A percentile compares a stretch with the other conserved stretches of the same genome.
Evolutionary conservation across 2,329 filamentous ascomycete genomes (phyloP).

Genomic region (Ophiocordyceps australis): DNA sequence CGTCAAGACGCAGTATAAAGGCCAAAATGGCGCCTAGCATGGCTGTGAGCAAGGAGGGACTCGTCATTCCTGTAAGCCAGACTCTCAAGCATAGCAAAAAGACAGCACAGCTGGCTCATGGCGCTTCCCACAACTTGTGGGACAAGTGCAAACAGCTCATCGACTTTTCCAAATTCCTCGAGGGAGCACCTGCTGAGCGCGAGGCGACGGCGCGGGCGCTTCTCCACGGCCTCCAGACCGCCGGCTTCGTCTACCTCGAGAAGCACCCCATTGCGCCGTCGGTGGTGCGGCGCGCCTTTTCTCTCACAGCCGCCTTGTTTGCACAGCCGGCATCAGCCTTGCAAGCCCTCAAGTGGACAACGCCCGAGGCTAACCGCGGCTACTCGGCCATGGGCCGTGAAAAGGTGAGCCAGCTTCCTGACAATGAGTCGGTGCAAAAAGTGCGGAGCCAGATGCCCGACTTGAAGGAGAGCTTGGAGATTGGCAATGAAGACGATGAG

Average conservation of each 20-base stretch:
- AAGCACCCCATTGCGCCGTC: conserved; percentile 53
- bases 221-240: conserved; percentile 62
- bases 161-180: conserved; percentile 55
- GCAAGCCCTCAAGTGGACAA: conserved; percentile 50
- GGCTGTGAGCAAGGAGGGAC: conserved; percentile 30
- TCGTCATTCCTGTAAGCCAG: conserved; percentile 32
- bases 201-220: conserved; percentile 51
- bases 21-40: conserved; percentile 14
- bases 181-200: conserved; percentile 41
- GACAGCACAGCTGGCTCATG: too few species aligned
- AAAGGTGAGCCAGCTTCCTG: conserved; percentile 43
- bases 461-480: conserved; percentile 48
- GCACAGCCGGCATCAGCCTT: conserved; percentile 42
- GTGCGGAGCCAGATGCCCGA: conserved; percentile 41
- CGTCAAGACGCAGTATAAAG: too few species aligned
- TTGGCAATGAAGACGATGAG: conserved; percentile 39
- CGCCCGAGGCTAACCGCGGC: conserved; percentile 53
- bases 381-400: conserved; percentile 54
- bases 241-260: conserved; percentile 79
- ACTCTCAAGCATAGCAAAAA: too few species aligned
- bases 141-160: conserved; percentile 10
- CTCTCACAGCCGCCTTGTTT: conserved; percentile 55
- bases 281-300: conserved; percentile 43
- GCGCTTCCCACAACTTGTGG: too few species aligned
- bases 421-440: conserved; percentile 36